Percentiles rank a stretch among this genome's conserved stretches.
Evolutionary conservation across 106 monocot species (phyloP).

Genomic region (Phalaenopsis aphrodite): DNA sequence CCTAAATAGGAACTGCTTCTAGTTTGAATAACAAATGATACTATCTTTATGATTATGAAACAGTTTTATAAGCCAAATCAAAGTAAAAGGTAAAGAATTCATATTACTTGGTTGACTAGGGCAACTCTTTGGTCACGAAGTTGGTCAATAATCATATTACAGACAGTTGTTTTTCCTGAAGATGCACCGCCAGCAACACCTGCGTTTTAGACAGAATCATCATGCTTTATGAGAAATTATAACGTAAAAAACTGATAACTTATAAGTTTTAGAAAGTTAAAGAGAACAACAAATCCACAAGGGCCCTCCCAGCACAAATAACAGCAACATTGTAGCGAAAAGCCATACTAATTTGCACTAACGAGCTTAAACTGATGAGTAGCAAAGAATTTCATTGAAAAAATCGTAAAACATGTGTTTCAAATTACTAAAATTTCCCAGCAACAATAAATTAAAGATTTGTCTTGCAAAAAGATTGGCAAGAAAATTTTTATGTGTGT

Average conservation of each 20-base stretch:
- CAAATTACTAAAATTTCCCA: not conserved
- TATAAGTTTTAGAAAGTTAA: not conserved
- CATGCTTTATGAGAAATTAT: not conserved
- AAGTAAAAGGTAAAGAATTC: not conserved
- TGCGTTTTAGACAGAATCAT: conserved; percentile 10
- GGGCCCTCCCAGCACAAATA: not conserved
- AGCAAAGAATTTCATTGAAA: not conserved
- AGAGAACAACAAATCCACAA: not conserved
- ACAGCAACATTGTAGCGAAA: not conserved
- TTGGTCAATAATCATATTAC: conserved; percentile 75
- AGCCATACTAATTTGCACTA: not conserved
- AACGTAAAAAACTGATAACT: not conserved
- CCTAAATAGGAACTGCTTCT: not conserved
- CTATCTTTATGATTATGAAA: not conserved
- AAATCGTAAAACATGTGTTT: not conserved
- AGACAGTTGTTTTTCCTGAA: conserved; percentile 67
- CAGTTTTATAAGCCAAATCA: not conserved
- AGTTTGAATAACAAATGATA: not conserved
- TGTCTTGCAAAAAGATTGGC: no score
- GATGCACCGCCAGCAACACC: conserved; percentile 74
- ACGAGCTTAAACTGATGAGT: not conserved
- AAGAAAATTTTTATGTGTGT: no score
- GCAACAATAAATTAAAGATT: not conserved
- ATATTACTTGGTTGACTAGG: conserved; percentile 63
- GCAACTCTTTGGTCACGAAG: conserved; percentile 73